Evolutionary conservation across 192 early-diverging fungal genomes (phyloP).

Genomic region (Paraglomus brasilianum): DNA sequence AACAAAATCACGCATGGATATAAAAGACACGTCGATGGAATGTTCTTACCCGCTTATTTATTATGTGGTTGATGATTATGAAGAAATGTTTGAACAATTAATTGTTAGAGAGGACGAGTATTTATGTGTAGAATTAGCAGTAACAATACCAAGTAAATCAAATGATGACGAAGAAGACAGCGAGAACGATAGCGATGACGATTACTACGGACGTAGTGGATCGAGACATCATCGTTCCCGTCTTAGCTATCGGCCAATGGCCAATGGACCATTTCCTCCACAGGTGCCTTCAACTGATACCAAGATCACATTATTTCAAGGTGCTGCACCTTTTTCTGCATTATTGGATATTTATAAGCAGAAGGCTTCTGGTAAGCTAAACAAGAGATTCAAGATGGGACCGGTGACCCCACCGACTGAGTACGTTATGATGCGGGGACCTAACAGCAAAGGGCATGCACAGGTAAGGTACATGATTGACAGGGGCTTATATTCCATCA

Average conservation of each 20-base stretch:
- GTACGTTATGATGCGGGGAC: conserved; percentile 95
- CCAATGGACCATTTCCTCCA: conserved; percentile 31
- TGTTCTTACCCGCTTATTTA: conserved; percentile 90
- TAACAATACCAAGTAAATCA: conserved; percentile 60
- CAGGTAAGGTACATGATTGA: conserved; percentile 58
- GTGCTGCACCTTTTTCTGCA: conserved; percentile 83
- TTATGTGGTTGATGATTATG: conserved; percentile 91
- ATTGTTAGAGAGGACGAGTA: conserved; percentile 83
- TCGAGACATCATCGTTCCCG: background rate
- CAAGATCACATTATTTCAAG: conserved; percentile 85
- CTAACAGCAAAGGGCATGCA: conserved; percentile 84
- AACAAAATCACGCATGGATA: conserved; percentile 89
- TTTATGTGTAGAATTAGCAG: conserved; percentile 86
- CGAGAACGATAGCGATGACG: conserved; percentile 16
- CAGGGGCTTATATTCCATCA: background rate
- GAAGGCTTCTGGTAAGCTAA: conserved; percentile 63
- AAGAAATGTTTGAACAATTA: conserved; percentile 86
- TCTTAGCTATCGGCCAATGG: conserved; percentile 7
- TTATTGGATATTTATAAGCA: conserved; percentile 83
- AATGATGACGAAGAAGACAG: conserved; percentile 26
- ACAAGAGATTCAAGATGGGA: conserved; percentile 61
- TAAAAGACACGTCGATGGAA: conserved; percentile 85
- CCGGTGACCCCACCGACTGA: conserved; percentile 73
- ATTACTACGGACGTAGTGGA: conserved; percentile 15
- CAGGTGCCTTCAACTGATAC: conserved; percentile 38